Evolutionary conservation across 331 rosid genomes (phyloP).

Genomic region (Erythrophleum ivorense): DNA sequence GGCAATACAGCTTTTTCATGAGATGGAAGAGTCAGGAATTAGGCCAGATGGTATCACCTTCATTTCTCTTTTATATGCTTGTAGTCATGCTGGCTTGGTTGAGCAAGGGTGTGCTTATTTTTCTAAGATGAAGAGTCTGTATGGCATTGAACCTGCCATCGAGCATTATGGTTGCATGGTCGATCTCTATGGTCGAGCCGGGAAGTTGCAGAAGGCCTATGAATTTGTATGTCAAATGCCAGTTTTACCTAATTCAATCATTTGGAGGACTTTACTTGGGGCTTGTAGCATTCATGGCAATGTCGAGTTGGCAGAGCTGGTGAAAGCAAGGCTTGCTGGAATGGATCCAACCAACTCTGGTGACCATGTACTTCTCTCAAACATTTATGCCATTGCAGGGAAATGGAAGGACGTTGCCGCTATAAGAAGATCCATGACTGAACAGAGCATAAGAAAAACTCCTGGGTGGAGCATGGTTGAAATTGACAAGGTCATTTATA

Average conservation of each 20-base stretch:
- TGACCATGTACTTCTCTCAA: slow-evolving; percentile 82
- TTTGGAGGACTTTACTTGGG: slow-evolving; percentile 93
- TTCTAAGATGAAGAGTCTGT: slow-evolving; percentile 61
- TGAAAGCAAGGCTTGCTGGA: slow-evolving; percentile 68
- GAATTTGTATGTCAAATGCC: slow-evolving; percentile 75
- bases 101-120: slow-evolving; percentile 68
- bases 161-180: slow-evolving; percentile 95
- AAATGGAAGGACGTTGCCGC: slow-evolving; percentile 83
- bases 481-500: slow-evolving; percentile 69
- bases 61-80: slow-evolving; percentile 79
- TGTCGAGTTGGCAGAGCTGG: slow-evolving; percentile 69
- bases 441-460: slow-evolving; percentile 60
- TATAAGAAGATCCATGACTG: slow-evolving; percentile 73
- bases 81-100: slow-evolving; percentile 83
- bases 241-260: slow-evolving; percentile 67
- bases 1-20: slow-evolving; percentile 62
- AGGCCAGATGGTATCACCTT: slow-evolving; percentile 74
- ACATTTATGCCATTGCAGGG: slow-evolving; percentile 74
- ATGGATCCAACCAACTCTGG: slow-evolving; percentile 78
- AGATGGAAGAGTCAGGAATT: slow-evolving; percentile 69
- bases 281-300: slow-evolving; percentile 92
- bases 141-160: slow-evolving; percentile 66
- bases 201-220: slow-evolving; percentile 73
- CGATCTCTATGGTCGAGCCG: slow-evolving; percentile 86
- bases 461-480: slow-evolving; percentile 91